Base-by-base conservation (phyloP, 2,329 filamentous ascomycete genomes). In the Calonectria pseudoturangicola region DNA sequence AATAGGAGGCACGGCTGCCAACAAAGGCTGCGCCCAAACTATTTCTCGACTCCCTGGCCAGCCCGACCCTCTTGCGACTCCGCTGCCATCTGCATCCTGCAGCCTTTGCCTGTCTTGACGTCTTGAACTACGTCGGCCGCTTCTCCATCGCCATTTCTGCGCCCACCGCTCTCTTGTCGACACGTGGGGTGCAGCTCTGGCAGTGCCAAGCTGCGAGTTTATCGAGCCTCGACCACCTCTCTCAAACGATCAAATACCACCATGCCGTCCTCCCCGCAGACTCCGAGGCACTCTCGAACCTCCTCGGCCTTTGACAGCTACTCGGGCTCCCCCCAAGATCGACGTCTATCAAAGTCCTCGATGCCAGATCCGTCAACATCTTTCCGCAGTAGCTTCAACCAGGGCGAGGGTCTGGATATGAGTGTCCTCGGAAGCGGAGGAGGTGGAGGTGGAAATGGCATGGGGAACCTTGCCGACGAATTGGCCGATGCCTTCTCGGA, bases 381-480 rank as follows among this genome's bases (percentile, higher is more conserved):
- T 56, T 84, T 87, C 60, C 85, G 86, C 66, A 86, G 84, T 77
- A 88, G 87, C 78, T 87, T 87, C 77, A 87, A 85, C 77, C 87
- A 88, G 67, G 84, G 85, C 71, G 88, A 90, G 76, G 81, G 80
- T 43, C 81, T 86, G n/a, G 87, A 88, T 67, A 82, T 89, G 65
- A 84, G 83, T 70, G 82, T 86, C n/a, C 86, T 89, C 60, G 83
- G 84, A 71, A 82, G 81, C 68, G 85, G 83, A 50, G 87, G 83
- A 45, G 83, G 83, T 56, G 84, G 83, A 28, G 82, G 82, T 3
- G 85, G 85, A 63, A 91, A 91, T 73, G 92, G 93, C 10, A 86
- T 95, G 74, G 94, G 94, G 39, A 96, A 95, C 77, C 84, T 97
- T 62, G 94, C 94, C 2, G 94, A 96, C 83, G 94, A 97, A 83